Base-by-base conservation (phyloP, 306 rosid genomes). In the Citrullus colocynthis region DNA sequence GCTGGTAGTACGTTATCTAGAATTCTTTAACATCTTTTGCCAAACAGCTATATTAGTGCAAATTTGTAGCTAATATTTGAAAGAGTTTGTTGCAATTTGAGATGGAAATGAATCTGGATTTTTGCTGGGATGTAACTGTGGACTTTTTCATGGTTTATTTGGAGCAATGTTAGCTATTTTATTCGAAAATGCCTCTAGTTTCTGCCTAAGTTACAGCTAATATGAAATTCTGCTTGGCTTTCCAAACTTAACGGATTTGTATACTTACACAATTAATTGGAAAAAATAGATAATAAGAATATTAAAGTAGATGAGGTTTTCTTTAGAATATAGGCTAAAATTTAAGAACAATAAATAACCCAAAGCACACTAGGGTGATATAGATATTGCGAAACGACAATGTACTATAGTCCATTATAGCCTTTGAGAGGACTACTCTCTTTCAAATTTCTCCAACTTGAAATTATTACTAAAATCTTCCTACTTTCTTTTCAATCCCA, bases 1-100 rank as follows among this genome's bases (percentile, higher is more conserved):
- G 88, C 69, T 9, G 83, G 65, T 77, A 75, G 75, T 85, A 20
- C n/a, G 3, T 4, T 32, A 30, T 56, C 78, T 52, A 56, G 52
- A 51, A 55, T 36, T 75, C 65, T 75, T 73, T 75, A 36, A 41
- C 51, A 39, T 75, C 66, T 75, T 56, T 36, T 56, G 78, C 34
- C 10, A 34, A 54, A n/a, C 60, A 45, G 20, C 20, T 18, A 5
- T 6, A 5, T 72, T 36, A 55, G 6, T 55, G 65, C 18, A 34
- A 18, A 75, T 54, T 75, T 75, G 32, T 75, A 36, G 66, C 18
- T 36, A 57, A 54, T 34, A 45, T 52, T 49, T 74, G 2, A 30
- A 54, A 49, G 78, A 48, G 55, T 28, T 57, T n/a, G 78, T 56
- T 34, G 66, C 65, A 56, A 74, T 32, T 74, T 74, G 78, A 28